Percentiles rank a stretch among this genome's conserved stretches.
Conservation (phyloP, 805 yeast species). For the Teunomyces panamensis region DNA sequence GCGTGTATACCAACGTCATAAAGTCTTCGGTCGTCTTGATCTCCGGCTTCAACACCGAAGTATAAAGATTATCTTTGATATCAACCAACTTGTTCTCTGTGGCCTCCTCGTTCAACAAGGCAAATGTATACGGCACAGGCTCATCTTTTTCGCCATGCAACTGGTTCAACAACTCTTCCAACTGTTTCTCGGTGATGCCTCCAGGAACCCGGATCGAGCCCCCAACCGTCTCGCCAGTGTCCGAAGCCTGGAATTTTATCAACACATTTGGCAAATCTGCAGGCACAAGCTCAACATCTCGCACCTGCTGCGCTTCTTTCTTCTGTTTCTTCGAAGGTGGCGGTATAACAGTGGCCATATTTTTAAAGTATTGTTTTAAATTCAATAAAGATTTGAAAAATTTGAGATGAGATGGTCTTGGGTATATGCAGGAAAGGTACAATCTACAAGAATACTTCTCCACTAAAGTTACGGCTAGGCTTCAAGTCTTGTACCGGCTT, state of each 20-base stretch:
- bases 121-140: slow-evolving; percentile 86
- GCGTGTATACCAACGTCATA: slow-evolving; percentile 86
- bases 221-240: slow-evolving; percentile 83
- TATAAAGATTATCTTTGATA: slow-evolving; percentile 72
- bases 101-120: slow-evolving; percentile 47
- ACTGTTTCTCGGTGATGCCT: slow-evolving; percentile 74
- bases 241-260: slow-evolving; percentile 87
- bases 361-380: neutral
- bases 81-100: slow-evolving; percentile 52
- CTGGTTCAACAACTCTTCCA: slow-evolving; percentile 84
- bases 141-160: slow-evolving; percentile 69
- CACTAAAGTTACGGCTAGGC: slow-evolving; percentile 26
- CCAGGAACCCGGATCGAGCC: slow-evolving; percentile 92
- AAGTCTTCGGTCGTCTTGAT: slow-evolving; percentile 89
- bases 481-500: slow-evolving; percentile 18
- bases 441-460: slow-evolving; percentile 27
- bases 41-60: slow-evolving; percentile 82
- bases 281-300: slow-evolving; percentile 73
- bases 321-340: slow-evolving; percentile 90
- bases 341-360: slow-evolving; percentile 90
- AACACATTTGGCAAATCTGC: slow-evolving; percentile 81
- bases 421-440: neutral
- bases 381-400: neutral
- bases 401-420: neutral
- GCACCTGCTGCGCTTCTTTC: slow-evolving; percentile 76